phyloP scores from a whole-genome alignment of 2,329 filamentous ascomycete species.

The Trichoderma cornu-damae region DNA sequence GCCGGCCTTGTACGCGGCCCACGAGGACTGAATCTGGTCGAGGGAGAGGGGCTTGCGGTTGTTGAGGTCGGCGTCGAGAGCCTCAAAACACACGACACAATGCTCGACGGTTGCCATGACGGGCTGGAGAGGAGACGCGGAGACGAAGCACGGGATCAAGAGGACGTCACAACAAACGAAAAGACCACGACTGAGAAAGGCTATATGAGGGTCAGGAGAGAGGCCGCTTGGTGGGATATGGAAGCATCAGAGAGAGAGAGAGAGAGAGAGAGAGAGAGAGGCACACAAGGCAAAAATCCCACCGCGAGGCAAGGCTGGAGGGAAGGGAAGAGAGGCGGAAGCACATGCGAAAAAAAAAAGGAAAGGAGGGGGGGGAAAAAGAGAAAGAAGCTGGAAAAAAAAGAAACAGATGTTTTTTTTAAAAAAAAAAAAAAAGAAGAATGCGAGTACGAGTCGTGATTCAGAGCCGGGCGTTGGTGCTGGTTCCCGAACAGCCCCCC shows the following conservation, averaged over 20 bases:
- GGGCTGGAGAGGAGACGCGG: slow-evolving; percentile 6
- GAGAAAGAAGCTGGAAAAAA: background rate
- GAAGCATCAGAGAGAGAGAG: background rate
- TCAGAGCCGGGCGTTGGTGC: slow-evolving; percentile 4
- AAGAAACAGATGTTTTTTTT: no score
- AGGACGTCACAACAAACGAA: background rate
- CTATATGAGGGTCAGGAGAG: background rate
- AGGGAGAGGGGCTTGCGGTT: slow-evolving; percentile 63
- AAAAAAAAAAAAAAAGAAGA: background rate
- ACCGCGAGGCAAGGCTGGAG: slow-evolving; percentile 3
- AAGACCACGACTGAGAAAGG: no score
- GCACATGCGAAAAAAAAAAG: slow-evolving; percentile 1
- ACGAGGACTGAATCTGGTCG: slow-evolving; percentile 64
- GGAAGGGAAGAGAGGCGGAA: background rate
- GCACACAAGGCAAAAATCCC: background rate
- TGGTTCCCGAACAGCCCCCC: slow-evolving; percentile 1
- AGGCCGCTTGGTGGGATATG: background rate
- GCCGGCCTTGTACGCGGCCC: slow-evolving; percentile 35
- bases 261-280: background rate
- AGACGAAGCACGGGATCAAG: background rate
- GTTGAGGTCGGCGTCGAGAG: slow-evolving; percentile 69
- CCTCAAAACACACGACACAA: slow-evolving; percentile 91
- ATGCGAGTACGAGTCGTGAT: background rate
- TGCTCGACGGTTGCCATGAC: slow-evolving; percentile 79
- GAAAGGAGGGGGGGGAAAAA: background rate